Base-by-base conservation (phyloP, 805 yeast genomes). In the Candida xyloterini region DNA sequence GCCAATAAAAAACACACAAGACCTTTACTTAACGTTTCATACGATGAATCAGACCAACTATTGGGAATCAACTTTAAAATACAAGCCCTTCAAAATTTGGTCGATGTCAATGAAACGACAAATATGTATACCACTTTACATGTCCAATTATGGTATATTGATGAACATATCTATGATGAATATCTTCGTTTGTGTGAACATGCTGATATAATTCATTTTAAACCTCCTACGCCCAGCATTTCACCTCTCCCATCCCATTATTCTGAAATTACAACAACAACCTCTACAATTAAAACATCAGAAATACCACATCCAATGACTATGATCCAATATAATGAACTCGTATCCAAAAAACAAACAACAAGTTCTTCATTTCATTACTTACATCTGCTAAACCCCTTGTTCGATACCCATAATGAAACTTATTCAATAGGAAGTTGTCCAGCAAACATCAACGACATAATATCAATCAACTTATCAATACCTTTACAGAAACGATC, bases 41-140 rank as follows among this genome's bases (percentile, higher is more conserved):
- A 48, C 33, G 23, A 41, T 22, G 39, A 35, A 14, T 47, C 40
- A 1, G 15, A 28, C 1, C 48, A 42, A 4, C n/a, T 36, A 2
- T 28, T 52, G 42, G 38, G 47, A 11, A 40, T 53, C 26, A 41
- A 51, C 21, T 21, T 52, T 4, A 43, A 49, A 16, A 34, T 50
- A 5, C 43, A 47, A 27, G 56, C 61, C 4, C 27, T 50, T 9
- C 43, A 38, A 7, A 38, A 47, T 15, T 66, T 74, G 8, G 47
- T 60, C 10, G 80, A 75, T 44, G 72, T 73, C 23, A 67, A 76
- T 48, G 9, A 47, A 2, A 56, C 67, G 3, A 68, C 79, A 1
- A 73, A 74, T 53, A 65, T 58, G 46, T 74, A 56, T 51, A 73
- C 80, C 8, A 72, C 78, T 2, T 53, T 76, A 30, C 76, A 72